Evolutionary conservation across 2,329 filamentous ascomycete genomes (phyloP).

Genomic region (Colletotrichum caudatum): DNA sequence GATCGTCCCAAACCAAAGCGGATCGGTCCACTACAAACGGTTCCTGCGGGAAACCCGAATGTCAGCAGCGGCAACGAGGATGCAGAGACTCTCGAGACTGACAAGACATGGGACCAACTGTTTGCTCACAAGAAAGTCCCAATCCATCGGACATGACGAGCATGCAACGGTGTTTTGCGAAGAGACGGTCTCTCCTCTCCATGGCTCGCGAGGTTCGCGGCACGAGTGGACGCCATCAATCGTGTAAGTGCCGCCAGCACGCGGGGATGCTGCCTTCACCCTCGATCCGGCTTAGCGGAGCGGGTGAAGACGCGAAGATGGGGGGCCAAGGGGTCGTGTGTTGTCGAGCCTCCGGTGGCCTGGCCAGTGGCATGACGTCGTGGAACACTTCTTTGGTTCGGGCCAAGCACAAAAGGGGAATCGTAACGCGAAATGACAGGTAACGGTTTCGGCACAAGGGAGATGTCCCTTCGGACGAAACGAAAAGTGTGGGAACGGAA

Average conservation of each 20-base stretch:
- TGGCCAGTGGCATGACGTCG: conserved; percentile 3
- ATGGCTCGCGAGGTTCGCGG: conserved; percentile 5
- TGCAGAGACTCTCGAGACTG: neutral
- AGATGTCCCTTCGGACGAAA: neutral
- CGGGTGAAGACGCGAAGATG: neutral
- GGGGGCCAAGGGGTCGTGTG: neutral
- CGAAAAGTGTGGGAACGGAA: conserved; percentile 3
- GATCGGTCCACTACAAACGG: neutral
- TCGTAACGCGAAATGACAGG: conserved; percentile 15
- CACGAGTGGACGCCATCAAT: neutral
- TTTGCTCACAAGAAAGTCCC: conserved; percentile 7
- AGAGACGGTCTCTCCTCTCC: neutral
- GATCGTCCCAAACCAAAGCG: neutral
- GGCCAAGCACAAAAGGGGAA: conserved; percentile 7
- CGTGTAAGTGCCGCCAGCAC: conserved; percentile 3
- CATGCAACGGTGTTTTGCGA: neutral
- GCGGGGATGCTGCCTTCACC: neutral
- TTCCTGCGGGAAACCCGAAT: neutral
- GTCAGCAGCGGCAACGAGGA: neutral
- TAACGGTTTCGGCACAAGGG: neutral
- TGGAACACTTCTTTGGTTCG: conserved; percentile 15
- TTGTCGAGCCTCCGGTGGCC: neutral
- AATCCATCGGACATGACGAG: neutral
- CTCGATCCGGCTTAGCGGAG: neutral
- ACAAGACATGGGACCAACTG: conserved; percentile 14